Evolutionary conservation across 768 basidiomycete genomes (phyloP).

Genomic region (Calocybe indica): DNA sequence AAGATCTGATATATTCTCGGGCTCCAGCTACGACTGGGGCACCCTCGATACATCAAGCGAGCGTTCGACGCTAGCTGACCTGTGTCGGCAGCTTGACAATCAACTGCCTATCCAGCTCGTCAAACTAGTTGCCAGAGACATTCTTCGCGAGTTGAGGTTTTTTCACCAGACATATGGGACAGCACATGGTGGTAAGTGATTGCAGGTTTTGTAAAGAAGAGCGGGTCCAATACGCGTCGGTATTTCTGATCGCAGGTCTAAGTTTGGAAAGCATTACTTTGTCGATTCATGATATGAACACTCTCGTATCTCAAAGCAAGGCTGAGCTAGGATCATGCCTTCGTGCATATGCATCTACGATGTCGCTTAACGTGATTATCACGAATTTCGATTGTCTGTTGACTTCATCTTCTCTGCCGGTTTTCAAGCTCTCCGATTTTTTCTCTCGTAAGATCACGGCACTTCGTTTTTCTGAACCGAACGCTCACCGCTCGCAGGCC

Average conservation of each 20-base stretch:
- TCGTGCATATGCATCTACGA: not conserved
- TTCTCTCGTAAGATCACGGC: conserved; percentile 1
- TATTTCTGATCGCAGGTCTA: conserved; percentile 11
- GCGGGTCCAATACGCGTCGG: not conserved
- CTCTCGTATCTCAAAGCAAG: conserved; percentile 11
- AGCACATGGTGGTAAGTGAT: conserved; percentile 12
- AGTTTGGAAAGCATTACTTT: conserved; percentile 13
- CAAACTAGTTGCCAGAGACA: conserved; percentile 21
- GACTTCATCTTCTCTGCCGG: conserved; percentile 4
- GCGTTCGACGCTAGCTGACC: conserved; percentile 8
- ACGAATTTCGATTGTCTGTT: conserved; percentile 8
- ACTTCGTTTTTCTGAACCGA: not conserved
- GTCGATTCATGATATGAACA: conserved; percentile 9
- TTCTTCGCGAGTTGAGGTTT: conserved; percentile 14
- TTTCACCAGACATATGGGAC: conserved; percentile 9
- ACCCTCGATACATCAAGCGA: too few relatives aligned
- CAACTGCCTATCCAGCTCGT: conserved; percentile 18
- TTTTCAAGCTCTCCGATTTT: conserved; percentile 4
- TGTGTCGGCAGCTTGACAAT: conserved; percentile 14
- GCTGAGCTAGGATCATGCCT: conserved; percentile 5
- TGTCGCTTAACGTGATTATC: conserved; percentile 4
- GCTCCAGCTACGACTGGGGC: too few relatives aligned
- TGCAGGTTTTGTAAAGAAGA: not conserved
- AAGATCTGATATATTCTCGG: too few relatives aligned
- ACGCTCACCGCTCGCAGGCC: not conserved